These are phyloP conservation scores for Colletotrichum tropicale DNA, from an alignment of 2,329 filamentous ascomycete species.

Conservation along the genomic window DNA sequence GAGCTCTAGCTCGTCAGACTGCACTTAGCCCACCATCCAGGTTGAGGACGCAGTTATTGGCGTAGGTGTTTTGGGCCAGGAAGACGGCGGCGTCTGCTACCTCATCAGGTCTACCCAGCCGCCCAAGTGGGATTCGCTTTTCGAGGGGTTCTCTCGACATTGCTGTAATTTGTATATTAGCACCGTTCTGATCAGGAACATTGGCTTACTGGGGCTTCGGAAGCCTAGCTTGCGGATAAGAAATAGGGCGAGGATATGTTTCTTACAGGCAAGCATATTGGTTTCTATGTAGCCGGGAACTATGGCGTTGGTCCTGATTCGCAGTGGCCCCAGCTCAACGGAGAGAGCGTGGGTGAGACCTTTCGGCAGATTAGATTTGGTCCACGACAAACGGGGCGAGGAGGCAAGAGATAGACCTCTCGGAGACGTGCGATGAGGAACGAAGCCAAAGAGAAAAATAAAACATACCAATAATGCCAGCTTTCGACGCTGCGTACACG, in stretches of 20 bases:
- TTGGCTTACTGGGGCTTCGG: not conserved
- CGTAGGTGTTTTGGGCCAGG: slow-evolving; percentile 77
- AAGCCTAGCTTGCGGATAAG: not conserved
- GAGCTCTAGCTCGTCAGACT: slow-evolving; percentile 39
- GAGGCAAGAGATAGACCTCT: not conserved
- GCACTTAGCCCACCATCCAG: slow-evolving; percentile 85
- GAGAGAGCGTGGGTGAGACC: slow-evolving; percentile 73
- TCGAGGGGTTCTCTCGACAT: slow-evolving; percentile 29
- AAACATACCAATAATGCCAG: slow-evolving; percentile 71
- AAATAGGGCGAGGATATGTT: not conserved
- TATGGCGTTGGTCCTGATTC: slow-evolving; percentile 79
- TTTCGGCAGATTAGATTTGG: slow-evolving; percentile 33
- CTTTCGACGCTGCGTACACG: slow-evolving; percentile 80
- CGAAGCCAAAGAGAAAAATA: not conserved
- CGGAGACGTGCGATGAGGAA: not conserved
- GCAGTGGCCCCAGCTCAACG: slow-evolving; percentile 61
- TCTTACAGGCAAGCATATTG: slow-evolving; percentile 75
- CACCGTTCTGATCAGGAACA: slow-evolving; percentile 1
- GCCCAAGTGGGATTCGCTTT: slow-evolving; percentile 39
- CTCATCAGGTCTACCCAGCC: slow-evolving; percentile 72
- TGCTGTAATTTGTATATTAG: slow-evolving; percentile 43
- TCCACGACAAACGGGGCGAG: not conserved
- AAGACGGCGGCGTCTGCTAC: slow-evolving; percentile 85
- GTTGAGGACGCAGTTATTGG: slow-evolving; percentile 86
- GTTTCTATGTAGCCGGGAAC: slow-evolving; percentile 85